phyloP scores from a whole-genome alignment of 306 rosid species.

The Albizia julibrissin region DNA sequence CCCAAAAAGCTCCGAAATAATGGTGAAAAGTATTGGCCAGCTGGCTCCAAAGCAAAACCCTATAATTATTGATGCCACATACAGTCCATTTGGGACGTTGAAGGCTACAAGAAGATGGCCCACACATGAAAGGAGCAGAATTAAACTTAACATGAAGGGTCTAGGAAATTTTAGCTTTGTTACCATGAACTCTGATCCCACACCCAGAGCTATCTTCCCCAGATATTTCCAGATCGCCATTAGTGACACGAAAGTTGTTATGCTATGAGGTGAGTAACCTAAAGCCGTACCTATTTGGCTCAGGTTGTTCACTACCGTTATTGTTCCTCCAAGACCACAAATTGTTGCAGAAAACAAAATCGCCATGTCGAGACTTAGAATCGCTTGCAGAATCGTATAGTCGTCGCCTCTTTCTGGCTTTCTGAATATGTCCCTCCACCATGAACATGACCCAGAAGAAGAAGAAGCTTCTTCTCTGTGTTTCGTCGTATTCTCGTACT shows the following conservation, averaged over 20 bases:
- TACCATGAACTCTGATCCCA: slow-evolving; percentile 44
- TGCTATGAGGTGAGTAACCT: slow-evolving; percentile 45
- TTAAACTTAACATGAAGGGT: slow-evolving; percentile 46
- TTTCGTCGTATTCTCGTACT: background rate
- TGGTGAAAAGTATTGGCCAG: slow-evolving; percentile 74
- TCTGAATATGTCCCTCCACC: slow-evolving; percentile 39
- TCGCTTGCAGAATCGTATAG: slow-evolving; percentile 60
- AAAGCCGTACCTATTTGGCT: slow-evolving; percentile 63
- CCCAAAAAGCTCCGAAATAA: slow-evolving; percentile 85
- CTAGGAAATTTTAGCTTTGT: slow-evolving; percentile 47
- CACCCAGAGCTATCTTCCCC: slow-evolving; percentile 49
- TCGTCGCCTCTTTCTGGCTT: slow-evolving; percentile 61
- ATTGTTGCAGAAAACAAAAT: slow-evolving; percentile 51
- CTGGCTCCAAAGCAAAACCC: slow-evolving; percentile 84
- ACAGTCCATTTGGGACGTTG: slow-evolving; percentile 51
- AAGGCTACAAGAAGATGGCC: slow-evolving; percentile 60
- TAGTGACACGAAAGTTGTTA: slow-evolving; percentile 58
- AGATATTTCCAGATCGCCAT: slow-evolving; percentile 59
- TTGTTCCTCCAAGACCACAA: slow-evolving; percentile 61
- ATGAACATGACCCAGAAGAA: background rate
- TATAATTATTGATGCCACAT: slow-evolving; percentile 58
- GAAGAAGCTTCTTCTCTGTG: background rate
- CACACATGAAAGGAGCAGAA: slow-evolving; percentile 44
- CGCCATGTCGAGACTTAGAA: slow-evolving; percentile 65
- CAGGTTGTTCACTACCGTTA: slow-evolving; percentile 58